phyloP scores from a whole-genome alignment of 2,329 filamentous ascomycete species.

The Penicillium hordei region DNA sequence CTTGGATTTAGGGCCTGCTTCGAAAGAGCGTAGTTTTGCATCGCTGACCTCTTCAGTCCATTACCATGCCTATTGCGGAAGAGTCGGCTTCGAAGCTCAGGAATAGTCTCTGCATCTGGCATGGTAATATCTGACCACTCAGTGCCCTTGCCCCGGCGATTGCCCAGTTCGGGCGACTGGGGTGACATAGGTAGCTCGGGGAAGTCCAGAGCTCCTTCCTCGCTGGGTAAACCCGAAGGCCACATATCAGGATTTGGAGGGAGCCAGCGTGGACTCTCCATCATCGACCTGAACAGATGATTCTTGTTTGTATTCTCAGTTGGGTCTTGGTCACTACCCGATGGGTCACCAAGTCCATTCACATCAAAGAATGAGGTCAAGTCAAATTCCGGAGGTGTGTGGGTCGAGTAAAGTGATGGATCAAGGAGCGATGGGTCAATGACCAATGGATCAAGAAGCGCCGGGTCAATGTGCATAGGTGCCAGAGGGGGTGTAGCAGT shows the following conservation, averaged over 20 bases:
- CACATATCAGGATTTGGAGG: neutral
- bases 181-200: conserved; percentile 1
- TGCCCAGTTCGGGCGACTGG: neutral
- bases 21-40: neutral
- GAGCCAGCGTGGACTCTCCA: conserved; percentile 3
- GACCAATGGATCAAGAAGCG: conserved; percentile 3
- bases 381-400: neutral
- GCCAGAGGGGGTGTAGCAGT: neutral
- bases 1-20: neutral
- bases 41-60: neutral
- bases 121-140: neutral
- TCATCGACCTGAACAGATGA: conserved; percentile 5
- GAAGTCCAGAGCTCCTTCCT: conserved; percentile 13
- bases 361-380: neutral
- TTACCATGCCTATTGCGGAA: neutral
- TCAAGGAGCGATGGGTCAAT: conserved; percentile 4
- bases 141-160: neutral
- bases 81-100: neutral
- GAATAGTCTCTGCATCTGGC: neutral
- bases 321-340: no score
- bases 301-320: neutral
- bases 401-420: neutral
- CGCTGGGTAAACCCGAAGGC: conserved; percentile 6
- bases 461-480: neutral
- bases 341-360: no score